Evolutionary conservation across 768 basidiomycete species (phyloP), one percentile per base, ranked within the genome.

Genomic region (Suillus subluteus): DNA sequence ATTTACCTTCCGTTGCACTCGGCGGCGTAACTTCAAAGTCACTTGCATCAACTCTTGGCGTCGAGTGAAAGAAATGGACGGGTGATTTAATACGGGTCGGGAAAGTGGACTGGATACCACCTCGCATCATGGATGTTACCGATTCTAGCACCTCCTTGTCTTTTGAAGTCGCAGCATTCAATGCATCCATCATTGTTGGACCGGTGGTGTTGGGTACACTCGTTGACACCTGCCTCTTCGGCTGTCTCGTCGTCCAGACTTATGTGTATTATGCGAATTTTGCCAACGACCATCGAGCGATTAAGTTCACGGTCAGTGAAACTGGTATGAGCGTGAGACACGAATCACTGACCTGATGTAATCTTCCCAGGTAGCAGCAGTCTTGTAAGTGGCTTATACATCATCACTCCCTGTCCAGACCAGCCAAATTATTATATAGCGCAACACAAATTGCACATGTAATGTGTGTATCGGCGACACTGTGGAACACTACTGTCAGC

Each of bases 261-360:
- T 73, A 67, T 65, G 59, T 75, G 56, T 76, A 75, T 65, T 75
- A 66, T 73, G 70, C 67, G 18, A 75, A 70, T 48, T 56, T 68
- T 58, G 64, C 62, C 58, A 50, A 64, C 3, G 67, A 71, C 26
- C 6, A 38, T 23, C 73, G 71, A 70, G 48, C 54, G 15, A 44
- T 67, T 32, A 73, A 62, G 30, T 0, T 61, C 50, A 32, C 73
- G 68, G 74, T 75, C 38, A 71, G 74, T 68, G 37, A 30, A 55
- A 23, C 32, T 16, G 3, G 15, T 26, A 35, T 41, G 52, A 3
- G 15, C 37, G 23, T 41, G 52, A 18, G 21, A 8, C 35, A 23
- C 4, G 37, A 58, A 58, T 37, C 11, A 38, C 56, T 38, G 56
- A 58, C 56, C 35, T 23, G 44, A 52, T n/a, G 11, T 6, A 2